phyloP scores from a whole-genome alignment of 805 yeast species.

The Metschnikowia cubensis region DNA sequence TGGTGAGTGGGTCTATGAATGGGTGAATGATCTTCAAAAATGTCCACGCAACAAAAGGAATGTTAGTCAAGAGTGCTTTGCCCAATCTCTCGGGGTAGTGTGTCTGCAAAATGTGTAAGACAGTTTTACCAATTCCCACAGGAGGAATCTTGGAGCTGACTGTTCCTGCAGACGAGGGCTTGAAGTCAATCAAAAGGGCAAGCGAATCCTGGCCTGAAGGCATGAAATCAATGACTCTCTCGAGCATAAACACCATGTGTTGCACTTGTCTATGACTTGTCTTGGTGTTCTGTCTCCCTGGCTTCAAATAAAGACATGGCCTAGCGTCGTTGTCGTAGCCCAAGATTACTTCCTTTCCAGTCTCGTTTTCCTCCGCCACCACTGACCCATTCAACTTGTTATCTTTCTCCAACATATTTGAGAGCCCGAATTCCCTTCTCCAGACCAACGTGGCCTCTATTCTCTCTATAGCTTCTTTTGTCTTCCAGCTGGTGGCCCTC shows the following conservation, averaged over 20 bases:
- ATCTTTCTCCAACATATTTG: slow-evolving; percentile 41
- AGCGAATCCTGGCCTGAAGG: slow-evolving; percentile 94
- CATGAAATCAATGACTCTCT: slow-evolving; percentile 90
- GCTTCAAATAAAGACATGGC: slow-evolving; percentile 88
- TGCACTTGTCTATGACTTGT: slow-evolving; percentile 90
- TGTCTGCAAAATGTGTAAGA: slow-evolving; percentile 86
- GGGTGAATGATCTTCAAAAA: slow-evolving; percentile 90
- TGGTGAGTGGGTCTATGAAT: slow-evolving; percentile 91
- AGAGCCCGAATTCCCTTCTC: slow-evolving; percentile 86
- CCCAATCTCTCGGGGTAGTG: slow-evolving; percentile 98
- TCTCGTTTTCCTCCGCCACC: slow-evolving; percentile 67
- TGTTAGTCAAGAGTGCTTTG: slow-evolving; percentile 83
- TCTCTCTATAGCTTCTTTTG: slow-evolving; percentile 65
- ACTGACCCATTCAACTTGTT: slow-evolving; percentile 51
- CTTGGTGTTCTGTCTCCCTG: slow-evolving; percentile 94
- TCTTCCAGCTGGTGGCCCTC: slow-evolving; percentile 91
- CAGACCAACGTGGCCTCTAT: slow-evolving; percentile 77
- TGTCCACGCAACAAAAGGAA: slow-evolving; percentile 92
- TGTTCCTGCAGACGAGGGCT: slow-evolving; percentile 63
- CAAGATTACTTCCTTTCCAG: slow-evolving; percentile 88
- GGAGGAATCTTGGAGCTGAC: slow-evolving; percentile 75
- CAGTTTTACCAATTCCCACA: slow-evolving; percentile 83
- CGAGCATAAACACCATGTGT: slow-evolving; percentile 88
- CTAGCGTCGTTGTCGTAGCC: slow-evolving; percentile 89
- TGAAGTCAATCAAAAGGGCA: slow-evolving; percentile 88